Conservation (phyloP, 768 basidiomycete species). For the Boletus pseudopeckii region DNA sequence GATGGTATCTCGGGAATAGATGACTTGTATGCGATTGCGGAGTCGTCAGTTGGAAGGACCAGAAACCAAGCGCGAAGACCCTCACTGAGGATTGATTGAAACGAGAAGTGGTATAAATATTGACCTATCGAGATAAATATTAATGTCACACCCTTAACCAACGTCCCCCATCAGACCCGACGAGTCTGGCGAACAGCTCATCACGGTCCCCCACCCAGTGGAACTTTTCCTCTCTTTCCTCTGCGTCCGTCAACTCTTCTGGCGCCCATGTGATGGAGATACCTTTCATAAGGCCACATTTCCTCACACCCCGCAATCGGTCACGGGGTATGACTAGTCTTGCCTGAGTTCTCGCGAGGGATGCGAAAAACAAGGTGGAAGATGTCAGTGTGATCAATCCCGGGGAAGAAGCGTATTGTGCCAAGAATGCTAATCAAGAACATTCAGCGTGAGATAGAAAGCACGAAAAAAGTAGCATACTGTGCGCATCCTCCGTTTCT, state of each 20-base stretch:
- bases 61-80: slow-evolving; percentile 24
- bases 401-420: slow-evolving; percentile 50
- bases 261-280: slow-evolving; percentile 46
- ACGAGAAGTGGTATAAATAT: slow-evolving; percentile 9
- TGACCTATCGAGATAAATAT: not conserved
- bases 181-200: slow-evolving; percentile 62
- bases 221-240: slow-evolving; percentile 52
- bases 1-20: not conserved
- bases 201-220: slow-evolving; percentile 59
- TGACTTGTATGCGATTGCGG: slow-evolving; percentile 8
- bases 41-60: slow-evolving; percentile 3
- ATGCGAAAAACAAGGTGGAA: slow-evolving; percentile 50
- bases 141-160: slow-evolving; percentile 46
- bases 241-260: slow-evolving; percentile 22
- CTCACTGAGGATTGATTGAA: slow-evolving; percentile 9
- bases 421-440: slow-evolving; percentile 50
- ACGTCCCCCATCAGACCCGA: slow-evolving; percentile 46
- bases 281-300: slow-evolving; percentile 51
- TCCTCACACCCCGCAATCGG: slow-evolving; percentile 55
- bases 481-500: slow-evolving; percentile 28
- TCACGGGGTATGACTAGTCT: slow-evolving; percentile 45
- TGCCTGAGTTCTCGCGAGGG: slow-evolving; percentile 44
- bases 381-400: slow-evolving; percentile 59
- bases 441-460: not conserved
- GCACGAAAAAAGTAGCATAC: slow-evolving; percentile 26